phyloP scores from a whole-genome alignment of 108 stramenopile species.

The Licmophora abbreviata region DNA sequence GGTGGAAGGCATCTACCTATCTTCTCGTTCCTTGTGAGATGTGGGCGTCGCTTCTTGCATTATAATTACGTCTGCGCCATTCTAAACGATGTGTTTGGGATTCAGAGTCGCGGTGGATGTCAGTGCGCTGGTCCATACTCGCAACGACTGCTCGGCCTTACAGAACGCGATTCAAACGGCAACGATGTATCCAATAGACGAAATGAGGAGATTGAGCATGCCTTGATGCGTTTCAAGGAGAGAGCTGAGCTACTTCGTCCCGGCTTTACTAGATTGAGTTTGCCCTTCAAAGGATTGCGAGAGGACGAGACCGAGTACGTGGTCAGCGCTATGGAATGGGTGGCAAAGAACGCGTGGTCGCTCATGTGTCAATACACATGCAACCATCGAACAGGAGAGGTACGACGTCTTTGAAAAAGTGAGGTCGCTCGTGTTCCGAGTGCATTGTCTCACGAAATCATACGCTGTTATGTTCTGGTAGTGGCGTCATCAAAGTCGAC shows the following conservation, averaged over 20 bases:
- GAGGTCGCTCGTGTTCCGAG: background rate
- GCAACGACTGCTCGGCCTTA: constrained; percentile 77
- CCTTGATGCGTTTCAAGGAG: constrained; percentile 74
- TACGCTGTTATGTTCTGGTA: too few species aligned
- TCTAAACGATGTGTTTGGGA: constrained; percentile 96
- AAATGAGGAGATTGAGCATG: constrained; percentile 72
- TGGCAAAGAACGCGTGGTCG: constrained; percentile 82
- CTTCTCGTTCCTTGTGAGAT: constrained; percentile 76
- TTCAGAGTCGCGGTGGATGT: constrained; percentile 93
- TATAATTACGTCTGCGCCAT: constrained; percentile 96
- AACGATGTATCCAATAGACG: constrained; percentile 27
- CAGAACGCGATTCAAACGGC: constrained; percentile 6
- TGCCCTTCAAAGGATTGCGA: constrained; percentile 71
- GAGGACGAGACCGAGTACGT: constrained; percentile 85
- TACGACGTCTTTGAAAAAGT: too few species aligned
- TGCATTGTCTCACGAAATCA: background rate
- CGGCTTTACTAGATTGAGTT: constrained; percentile 88
- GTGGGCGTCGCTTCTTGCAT: constrained; percentile 81
- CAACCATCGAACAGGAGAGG: constrained; percentile 78
- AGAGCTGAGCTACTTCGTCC: constrained; percentile 77
- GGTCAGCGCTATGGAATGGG: constrained; percentile 78
- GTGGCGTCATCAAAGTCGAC: constrained; percentile 76
- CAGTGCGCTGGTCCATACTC: constrained; percentile 92
- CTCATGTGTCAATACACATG: constrained; percentile 90
- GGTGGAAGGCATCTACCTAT: constrained; percentile 49